Evolutionary conservation across 805 yeast species (phyloP).

Genomic region (Hanseniaspora hatyaiensis): DNA sequence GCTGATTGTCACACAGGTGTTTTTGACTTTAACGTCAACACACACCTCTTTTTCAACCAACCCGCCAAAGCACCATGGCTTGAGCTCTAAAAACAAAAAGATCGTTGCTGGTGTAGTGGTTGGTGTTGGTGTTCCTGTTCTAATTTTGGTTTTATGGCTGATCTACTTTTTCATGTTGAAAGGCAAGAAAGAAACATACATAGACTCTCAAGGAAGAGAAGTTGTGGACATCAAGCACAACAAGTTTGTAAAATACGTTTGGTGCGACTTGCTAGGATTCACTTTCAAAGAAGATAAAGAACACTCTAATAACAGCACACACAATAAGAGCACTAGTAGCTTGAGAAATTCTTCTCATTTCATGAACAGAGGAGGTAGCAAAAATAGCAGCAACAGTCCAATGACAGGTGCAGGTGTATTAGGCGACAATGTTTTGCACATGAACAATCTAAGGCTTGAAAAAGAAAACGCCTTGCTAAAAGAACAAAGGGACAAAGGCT

Average conservation of each 20-base stretch:
- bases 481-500: slow-evolving; percentile 13
- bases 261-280: slow-evolving; percentile 10
- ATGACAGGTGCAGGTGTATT: neutral
- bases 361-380: slow-evolving; percentile 4
- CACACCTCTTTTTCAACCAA: slow-evolving; percentile 24
- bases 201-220: slow-evolving; percentile 31
- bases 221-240: slow-evolving; percentile 29
- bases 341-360: neutral
- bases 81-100: slow-evolving; percentile 39
- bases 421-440: slow-evolving; percentile 9
- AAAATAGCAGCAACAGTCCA: neutral
- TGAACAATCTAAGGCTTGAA: slow-evolving; percentile 10
- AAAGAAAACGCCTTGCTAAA: slow-evolving; percentile 7
- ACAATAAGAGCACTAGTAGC: neutral
- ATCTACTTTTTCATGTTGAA: slow-evolving; percentile 26
- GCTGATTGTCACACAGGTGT: slow-evolving; percentile 27
- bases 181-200: slow-evolving; percentile 27
- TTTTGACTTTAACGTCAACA: slow-evolving; percentile 27
- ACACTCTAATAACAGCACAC: neutral
- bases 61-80: slow-evolving; percentile 29
- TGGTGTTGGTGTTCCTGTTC: slow-evolving; percentile 56
- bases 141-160: slow-evolving; percentile 25
- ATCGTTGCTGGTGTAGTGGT: slow-evolving; percentile 59
- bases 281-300: slow-evolving; percentile 5
- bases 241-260: slow-evolving; percentile 20